phyloP scores from a whole-genome alignment of 306 rosid species.

The Prunus mira region DNA sequence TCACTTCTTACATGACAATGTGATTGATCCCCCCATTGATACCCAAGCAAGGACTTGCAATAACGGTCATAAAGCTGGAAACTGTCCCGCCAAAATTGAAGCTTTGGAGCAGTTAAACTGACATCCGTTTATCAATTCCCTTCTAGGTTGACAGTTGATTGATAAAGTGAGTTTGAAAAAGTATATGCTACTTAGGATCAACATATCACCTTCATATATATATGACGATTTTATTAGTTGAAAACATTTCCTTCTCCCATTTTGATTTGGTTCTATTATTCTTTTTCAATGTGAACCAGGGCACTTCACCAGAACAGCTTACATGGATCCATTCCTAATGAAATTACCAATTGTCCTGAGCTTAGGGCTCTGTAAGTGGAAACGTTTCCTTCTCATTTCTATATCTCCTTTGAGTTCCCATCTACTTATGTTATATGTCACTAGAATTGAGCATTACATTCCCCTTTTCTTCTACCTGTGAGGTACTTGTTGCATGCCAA shows the following conservation, averaged over 20 bases:
- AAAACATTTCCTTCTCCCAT: neutral
- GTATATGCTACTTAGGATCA: neutral
- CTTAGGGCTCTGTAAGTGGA: slow-evolving; percentile 84
- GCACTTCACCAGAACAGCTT: slow-evolving; percentile 92
- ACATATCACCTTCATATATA: neutral
- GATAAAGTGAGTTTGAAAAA: neutral
- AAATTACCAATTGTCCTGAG: slow-evolving; percentile 78
- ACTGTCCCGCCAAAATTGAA: neutral
- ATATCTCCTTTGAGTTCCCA: neutral
- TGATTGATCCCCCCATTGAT: neutral
- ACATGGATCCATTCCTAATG: slow-evolving; percentile 87
- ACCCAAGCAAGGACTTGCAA: neutral
- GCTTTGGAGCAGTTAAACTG: neutral
- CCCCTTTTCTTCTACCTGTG: neutral
- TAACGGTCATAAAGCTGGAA: neutral
- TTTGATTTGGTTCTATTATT: neutral
- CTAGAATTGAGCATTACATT: neutral
- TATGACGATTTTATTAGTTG: neutral
- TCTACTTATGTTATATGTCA: neutral
- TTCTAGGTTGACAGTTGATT: neutral
- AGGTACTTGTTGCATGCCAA: slow-evolving; percentile 62
- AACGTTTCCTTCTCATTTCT: neutral
- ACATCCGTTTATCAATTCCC: neutral
- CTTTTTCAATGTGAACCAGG: slow-evolving; percentile 43
- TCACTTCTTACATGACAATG: slow-evolving; percentile 3